A percentile compares a stretch with the other conserved stretches of the same genome.
These are phyloP conservation scores for Blakeslea trispora DNA, from an alignment of 371 early-diverging fungal species.

Conservation along the genomic window DNA sequence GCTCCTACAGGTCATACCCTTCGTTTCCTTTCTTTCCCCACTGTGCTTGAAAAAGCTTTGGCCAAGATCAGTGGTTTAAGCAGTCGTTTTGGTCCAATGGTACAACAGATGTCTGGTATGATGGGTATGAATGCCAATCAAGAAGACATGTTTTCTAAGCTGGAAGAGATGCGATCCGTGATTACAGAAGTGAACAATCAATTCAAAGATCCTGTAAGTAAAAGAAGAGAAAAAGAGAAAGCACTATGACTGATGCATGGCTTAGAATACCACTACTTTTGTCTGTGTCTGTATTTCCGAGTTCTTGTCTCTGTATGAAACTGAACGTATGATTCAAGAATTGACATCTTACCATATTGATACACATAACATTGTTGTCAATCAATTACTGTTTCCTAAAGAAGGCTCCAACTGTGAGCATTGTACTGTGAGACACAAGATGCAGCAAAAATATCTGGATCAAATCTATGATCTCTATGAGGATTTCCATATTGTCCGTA, in stretches of 20 bases:
- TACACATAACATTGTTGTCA: slow-evolving; percentile 98
- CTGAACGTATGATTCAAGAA: slow-evolving; percentile 99
- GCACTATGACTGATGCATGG: neutral
- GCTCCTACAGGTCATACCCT: slow-evolving; percentile 99
- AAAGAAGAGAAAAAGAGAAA: too few species aligned
- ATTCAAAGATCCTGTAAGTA: slow-evolving; percentile 90
- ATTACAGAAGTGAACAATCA: slow-evolving; percentile 97
- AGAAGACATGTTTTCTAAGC: slow-evolving; percentile 94
- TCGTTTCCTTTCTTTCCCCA: slow-evolving; percentile 97
- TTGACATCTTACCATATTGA: slow-evolving; percentile 95
- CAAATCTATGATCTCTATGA: slow-evolving; percentile 98
- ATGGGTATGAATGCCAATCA: slow-evolving; percentile 90
- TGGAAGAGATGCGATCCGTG: slow-evolving; percentile 91
- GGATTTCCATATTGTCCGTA: slow-evolving; percentile 89
- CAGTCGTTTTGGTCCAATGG: slow-evolving; percentile 94
- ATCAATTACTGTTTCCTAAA: slow-evolving; percentile 96
- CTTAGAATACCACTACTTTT: slow-evolving; percentile 94
- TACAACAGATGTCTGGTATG: slow-evolving; percentile 93
- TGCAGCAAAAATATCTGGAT: slow-evolving; percentile 97
- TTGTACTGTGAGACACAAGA: slow-evolving; percentile 92
- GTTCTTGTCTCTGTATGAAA: slow-evolving; percentile 98
- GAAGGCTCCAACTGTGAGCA: slow-evolving; percentile 94
- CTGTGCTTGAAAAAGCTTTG: slow-evolving; percentile 94
- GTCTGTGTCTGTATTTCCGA: slow-evolving; percentile 98
- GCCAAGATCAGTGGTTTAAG: slow-evolving; percentile 92